Conservation (phyloP, 75 land plant species). For the Selaginella tamariscina region DNA sequence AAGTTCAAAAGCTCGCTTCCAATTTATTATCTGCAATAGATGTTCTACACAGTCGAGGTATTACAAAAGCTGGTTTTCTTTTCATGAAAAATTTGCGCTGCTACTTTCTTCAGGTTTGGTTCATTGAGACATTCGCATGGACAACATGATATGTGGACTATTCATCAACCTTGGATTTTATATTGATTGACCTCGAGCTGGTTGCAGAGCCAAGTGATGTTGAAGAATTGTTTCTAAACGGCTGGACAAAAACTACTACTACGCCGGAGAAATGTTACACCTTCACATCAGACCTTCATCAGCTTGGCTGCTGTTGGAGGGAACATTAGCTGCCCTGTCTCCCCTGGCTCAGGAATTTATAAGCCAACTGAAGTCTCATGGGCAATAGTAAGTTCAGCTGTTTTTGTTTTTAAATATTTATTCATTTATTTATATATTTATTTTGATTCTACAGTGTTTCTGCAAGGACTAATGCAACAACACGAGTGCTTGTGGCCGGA, state of each 20-base stretch:
- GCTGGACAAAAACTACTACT: not conserved
- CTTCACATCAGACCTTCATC: not conserved
- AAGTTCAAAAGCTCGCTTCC: not conserved
- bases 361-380: not conserved
- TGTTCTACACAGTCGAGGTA: not conserved
- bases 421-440: too few relatives aligned
- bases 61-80: not conserved
- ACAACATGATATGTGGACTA: not conserved
- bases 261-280: not conserved
- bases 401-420: too few relatives aligned
- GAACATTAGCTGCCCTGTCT: not conserved
- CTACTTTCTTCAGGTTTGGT: not conserved
- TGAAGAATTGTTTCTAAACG: not conserved
- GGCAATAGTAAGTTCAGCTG: not conserved
- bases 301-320: not conserved
- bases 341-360: not conserved
- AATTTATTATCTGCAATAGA: not conserved
- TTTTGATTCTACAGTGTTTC: too few relatives aligned
- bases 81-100: not conserved
- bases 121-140: not conserved
- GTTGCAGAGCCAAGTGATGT: slow-evolving; percentile 1
- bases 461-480: too few relatives aligned
- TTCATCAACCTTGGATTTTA: not conserved
- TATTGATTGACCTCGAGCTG: not conserved
- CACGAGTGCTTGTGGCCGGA: too few relatives aligned